These are phyloP conservation scores for Boletellus sp. DNA, from an alignment of 768 basidiomycete species.

Conservation along the genomic window DNA sequence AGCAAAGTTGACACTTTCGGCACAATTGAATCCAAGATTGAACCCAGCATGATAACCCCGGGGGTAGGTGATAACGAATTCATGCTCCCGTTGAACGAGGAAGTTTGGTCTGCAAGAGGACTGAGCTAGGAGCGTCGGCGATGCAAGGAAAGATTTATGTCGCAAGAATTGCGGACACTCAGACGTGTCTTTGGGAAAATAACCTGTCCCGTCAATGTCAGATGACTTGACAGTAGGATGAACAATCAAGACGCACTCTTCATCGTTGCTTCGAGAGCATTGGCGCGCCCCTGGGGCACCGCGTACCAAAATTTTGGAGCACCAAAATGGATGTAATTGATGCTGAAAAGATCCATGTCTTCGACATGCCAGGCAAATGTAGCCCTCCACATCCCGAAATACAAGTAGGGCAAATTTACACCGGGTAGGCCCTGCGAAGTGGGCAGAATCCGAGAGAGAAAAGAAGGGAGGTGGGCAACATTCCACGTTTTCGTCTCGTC, in stretches of 20 bases:
- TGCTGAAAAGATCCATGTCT: conserved; percentile 98
- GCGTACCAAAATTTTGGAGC: conserved; percentile 98
- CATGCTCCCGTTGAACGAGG: conserved; percentile 89
- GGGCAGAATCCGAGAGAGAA: conserved; percentile 77
- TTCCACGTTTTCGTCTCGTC: conserved; percentile 86
- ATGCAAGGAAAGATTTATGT: conserved; percentile 94
- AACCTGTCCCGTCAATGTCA: conserved; percentile 44
- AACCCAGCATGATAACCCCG: conserved; percentile 96
- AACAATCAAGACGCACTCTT: conserved; percentile 48
- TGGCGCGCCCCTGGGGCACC: conserved; percentile 81
- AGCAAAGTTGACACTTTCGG: conserved; percentile 96
- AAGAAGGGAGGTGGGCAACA: conserved; percentile 85
- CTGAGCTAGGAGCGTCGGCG: conserved; percentile 77
- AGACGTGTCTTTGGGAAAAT: conserved; percentile 84
- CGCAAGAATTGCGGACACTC: conserved; percentile 91
- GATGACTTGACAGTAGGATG: background rate
- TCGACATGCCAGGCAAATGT: conserved; percentile 99
- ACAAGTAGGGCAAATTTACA: conserved; percentile 95
- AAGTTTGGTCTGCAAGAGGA: conserved; percentile 79
- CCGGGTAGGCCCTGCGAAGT: conserved; percentile 76
- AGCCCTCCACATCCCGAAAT: conserved; percentile 99
- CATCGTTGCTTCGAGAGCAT: conserved; percentile 86
- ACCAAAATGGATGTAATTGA: conserved; percentile 98
- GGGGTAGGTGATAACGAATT: conserved; percentile 95
- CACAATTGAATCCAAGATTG: conserved; percentile 94